Conservation (phyloP, 257 asterid genomes). For the Nicotiana undulata region DNA sequence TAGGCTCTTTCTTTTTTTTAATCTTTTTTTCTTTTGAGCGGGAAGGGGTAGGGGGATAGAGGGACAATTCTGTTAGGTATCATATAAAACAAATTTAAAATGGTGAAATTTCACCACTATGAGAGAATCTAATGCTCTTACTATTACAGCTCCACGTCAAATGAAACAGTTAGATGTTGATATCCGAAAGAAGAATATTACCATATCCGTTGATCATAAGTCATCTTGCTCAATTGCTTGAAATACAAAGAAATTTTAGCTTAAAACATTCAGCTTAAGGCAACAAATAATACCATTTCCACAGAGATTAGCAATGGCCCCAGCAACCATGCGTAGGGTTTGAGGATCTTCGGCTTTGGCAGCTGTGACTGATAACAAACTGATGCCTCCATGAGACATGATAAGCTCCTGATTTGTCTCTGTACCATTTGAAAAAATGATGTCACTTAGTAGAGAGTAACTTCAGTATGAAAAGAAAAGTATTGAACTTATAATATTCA, state of each 20-base stretch:
- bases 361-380: slow-evolving; percentile 61
- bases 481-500: slow-evolving; percentile 10
- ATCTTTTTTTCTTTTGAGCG: not conserved
- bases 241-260: not conserved
- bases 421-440: slow-evolving; percentile 20
- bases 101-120: not conserved
- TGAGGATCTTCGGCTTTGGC: slow-evolving; percentile 73
- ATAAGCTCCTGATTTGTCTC: slow-evolving; percentile 86
- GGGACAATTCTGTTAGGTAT: not conserved
- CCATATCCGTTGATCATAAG: not conserved
- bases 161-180: not conserved
- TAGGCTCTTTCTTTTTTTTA: not conserved
- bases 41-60: not conserved
- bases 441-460: not conserved
- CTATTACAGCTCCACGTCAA: not conserved
- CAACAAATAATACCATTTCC: slow-evolving; percentile 55
- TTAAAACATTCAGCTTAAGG: not conserved
- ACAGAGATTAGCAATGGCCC: slow-evolving; percentile 84
- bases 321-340: slow-evolving; percentile 93
- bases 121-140: not conserved
- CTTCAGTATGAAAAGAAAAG: not conserved
- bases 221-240: not conserved
- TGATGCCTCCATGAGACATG: slow-evolving; percentile 67
- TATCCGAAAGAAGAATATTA: not conserved
- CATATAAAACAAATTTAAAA: not conserved